These are phyloP conservation scores for Plasmodium cynomolgi DNA, from an alignment of 169 alveolate genomes.

Conservation along the genomic window DNA sequence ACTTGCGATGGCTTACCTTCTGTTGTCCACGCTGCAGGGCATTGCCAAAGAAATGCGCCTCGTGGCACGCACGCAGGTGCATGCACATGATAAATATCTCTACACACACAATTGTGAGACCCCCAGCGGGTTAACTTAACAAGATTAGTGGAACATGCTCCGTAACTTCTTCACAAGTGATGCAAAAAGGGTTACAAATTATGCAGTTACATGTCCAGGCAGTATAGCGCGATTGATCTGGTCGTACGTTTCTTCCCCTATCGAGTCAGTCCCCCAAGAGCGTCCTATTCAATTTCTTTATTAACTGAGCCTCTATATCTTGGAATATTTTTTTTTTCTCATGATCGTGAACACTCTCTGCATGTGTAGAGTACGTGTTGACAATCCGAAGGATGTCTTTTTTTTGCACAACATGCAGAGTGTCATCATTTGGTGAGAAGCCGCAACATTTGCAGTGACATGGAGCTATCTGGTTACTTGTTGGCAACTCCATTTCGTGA, in stretches of 20 bases:
- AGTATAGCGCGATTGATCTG: background rate
- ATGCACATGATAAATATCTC: background rate
- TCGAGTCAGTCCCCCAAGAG: background rate
- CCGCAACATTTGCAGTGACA: slow-evolving; percentile 28
- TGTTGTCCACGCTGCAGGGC: background rate
- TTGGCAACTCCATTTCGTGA: slow-evolving; percentile 19
- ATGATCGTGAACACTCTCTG: background rate
- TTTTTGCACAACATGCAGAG: background rate
- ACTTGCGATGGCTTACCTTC: background rate
- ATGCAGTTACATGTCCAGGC: background rate
- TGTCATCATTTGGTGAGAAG: background rate
- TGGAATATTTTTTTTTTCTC: background rate
- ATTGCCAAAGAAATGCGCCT: background rate
- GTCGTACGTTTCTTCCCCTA: background rate
- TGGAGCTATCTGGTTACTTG: background rate
- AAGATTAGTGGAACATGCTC: background rate
- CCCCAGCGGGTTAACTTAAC: background rate
- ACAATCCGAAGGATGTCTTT: slow-evolving; percentile 9
- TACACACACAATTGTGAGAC: background rate
- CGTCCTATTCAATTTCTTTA: background rate
- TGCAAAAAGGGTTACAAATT: background rate
- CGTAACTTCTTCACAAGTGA: background rate
- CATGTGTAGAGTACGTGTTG: slow-evolving; percentile 7
- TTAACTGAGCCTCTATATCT: background rate
- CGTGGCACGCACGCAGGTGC: background rate